These are phyloP conservation scores for Pulveroboletus frians DNA, from an alignment of 768 basidiomycete species.

Conservation along the genomic window DNA sequence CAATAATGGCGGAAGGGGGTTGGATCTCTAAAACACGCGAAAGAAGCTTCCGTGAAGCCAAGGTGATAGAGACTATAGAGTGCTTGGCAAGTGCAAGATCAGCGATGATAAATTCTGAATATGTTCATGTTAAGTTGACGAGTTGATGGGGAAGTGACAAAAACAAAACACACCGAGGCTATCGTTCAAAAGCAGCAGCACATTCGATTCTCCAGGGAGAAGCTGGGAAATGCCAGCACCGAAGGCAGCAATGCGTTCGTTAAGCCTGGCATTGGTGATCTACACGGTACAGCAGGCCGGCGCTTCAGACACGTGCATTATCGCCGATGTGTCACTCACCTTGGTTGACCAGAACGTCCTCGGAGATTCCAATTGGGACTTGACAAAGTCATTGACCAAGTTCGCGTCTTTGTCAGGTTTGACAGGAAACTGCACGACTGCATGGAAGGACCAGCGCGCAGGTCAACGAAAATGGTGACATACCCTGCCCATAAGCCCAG, in stretches of 20 bases:
- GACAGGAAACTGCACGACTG: constrained; percentile 55
- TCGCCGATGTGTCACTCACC: constrained; percentile 39
- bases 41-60: constrained; percentile 57
- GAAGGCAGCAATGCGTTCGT: constrained; percentile 65
- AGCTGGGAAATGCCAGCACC: constrained; percentile 66
- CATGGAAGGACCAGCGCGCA: not conserved
- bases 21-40: constrained; percentile 59
- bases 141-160: not conserved
- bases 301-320: not conserved
- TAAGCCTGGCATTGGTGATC: constrained; percentile 71
- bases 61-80: constrained; percentile 63
- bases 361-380: constrained; percentile 57
- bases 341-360: constrained; percentile 79
- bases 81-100: constrained; percentile 75
- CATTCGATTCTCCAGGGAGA: constrained; percentile 56
- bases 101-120: constrained; percentile 67
- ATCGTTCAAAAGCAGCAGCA: constrained; percentile 76
- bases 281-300: constrained; percentile 24
- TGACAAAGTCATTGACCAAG: constrained; percentile 61
- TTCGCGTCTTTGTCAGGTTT: constrained; percentile 69
- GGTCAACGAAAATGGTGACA: constrained; percentile 24
- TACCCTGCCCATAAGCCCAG: constrained; percentile 77
- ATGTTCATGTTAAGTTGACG: not conserved
- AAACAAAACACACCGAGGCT: constrained; percentile 50
- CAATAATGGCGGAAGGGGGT: constrained; percentile 70